Conservation (phyloP, 495 filamentous ascomycete species). For the Hypoxylon fuscum region DNA sequence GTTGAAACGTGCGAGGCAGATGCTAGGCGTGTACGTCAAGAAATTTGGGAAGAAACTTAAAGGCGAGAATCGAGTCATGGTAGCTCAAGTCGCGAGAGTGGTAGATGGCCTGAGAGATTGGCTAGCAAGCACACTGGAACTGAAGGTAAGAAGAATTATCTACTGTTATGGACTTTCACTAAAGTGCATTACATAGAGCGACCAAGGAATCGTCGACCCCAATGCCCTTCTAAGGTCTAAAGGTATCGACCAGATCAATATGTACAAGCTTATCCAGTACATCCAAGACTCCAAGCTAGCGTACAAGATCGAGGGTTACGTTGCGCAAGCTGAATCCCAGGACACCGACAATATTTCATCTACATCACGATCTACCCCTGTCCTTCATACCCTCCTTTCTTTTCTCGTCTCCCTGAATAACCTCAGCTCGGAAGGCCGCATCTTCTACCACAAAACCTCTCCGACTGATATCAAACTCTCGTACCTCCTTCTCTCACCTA, state of each 20-base stretch:
- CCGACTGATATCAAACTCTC: slow-evolving; percentile 67
- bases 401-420: slow-evolving; percentile 89
- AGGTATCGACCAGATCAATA: slow-evolving; percentile 93
- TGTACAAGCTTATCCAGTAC: slow-evolving; percentile 86
- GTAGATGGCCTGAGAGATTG: slow-evolving; percentile 77
- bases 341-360: slow-evolving; percentile 36
- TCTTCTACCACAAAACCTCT: slow-evolving; percentile 74
- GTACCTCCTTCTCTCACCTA: slow-evolving; percentile 94
- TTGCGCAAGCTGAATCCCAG: slow-evolving; percentile 64
- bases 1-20: slow-evolving; percentile 72
- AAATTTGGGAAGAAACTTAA: slow-evolving; percentile 89
- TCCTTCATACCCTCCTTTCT: slow-evolving; percentile 82
- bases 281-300: slow-evolving; percentile 93
- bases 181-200: slow-evolving; percentile 37
- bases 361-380: slow-evolving; percentile 64
- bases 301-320: slow-evolving; percentile 91
- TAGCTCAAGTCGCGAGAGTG: slow-evolving; percentile 84
- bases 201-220: slow-evolving; percentile 68
- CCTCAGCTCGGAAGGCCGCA: slow-evolving; percentile 83
- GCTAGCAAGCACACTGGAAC: slow-evolving; percentile 60
- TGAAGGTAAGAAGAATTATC: slow-evolving; percentile 45
- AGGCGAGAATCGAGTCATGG: slow-evolving; percentile 91
- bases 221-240: slow-evolving; percentile 80
- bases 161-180: background rate
- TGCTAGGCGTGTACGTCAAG: slow-evolving; percentile 83